A percentile compares a stretch with the other conserved stretches of the same genome.
These are phyloP conservation scores for Straminergon stramineum DNA, from an alignment of 225 moss, liverwort and hornwort species.

Conservation along the genomic window DNA sequence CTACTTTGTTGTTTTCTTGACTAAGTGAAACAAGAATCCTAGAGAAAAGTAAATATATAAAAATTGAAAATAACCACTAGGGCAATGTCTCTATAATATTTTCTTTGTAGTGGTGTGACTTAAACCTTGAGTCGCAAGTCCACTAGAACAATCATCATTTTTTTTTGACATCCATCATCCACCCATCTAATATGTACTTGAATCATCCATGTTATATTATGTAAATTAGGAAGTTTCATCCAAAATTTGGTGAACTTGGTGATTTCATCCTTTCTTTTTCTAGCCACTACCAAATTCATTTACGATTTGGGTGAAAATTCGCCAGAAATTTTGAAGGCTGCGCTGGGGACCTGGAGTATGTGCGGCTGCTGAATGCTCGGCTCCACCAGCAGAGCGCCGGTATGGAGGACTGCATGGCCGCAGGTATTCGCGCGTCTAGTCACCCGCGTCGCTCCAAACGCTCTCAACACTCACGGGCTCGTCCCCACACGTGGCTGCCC, in stretches of 20 bases:
- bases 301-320: not conserved
- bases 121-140: fast-evolving
- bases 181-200: not conserved
- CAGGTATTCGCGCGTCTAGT: not conserved
- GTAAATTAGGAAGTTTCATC: not conserved
- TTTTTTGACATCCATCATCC: not conserved
- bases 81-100: not conserved
- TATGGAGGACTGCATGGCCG: not conserved
- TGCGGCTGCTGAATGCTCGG: not conserved
- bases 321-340: not conserved
- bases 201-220: not conserved
- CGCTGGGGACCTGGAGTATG: not conserved
- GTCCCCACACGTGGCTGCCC: not conserved
- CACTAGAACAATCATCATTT: not conserved
- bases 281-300: not conserved
- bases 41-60: not conserved
- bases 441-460: not conserved
- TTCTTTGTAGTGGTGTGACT: fast-evolving
- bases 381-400: not conserved
- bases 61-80: not conserved
- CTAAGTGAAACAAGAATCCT: fast-evolving
- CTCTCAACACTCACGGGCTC: not conserved
- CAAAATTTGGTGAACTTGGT: not conserved
- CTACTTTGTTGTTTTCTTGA: not conserved
- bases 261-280: not conserved